These are phyloP conservation scores for Periconia sp. DNA, from an alignment of 2,329 filamentous ascomycete genomes.

Conservation along the genomic window DNA sequence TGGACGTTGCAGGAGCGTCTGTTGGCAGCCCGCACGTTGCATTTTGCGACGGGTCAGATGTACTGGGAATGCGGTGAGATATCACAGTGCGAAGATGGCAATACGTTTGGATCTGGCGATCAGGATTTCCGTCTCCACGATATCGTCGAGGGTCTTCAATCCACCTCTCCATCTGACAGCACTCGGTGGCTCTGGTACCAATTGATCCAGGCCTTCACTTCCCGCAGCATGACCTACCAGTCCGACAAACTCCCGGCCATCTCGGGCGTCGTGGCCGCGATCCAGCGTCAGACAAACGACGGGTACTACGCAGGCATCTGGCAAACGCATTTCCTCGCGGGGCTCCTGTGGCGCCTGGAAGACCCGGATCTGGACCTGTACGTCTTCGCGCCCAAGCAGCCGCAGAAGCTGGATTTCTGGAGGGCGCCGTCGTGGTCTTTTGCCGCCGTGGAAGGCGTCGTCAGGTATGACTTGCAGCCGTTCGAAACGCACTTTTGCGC, in stretches of 20 bases:
- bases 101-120: constrained; percentile 1
- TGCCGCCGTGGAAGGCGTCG: constrained; percentile 4
- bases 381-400: background rate
- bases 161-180: background rate
- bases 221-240: constrained; percentile 11
- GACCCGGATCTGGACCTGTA: background rate
- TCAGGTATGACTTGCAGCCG: constrained; percentile 3
- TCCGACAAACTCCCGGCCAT: constrained; percentile 16
- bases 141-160: background rate
- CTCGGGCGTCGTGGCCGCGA: constrained; percentile 5
- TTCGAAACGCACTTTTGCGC: background rate
- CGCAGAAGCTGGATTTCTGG: background rate
- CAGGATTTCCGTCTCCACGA: constrained; percentile 5
- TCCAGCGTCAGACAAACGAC: constrained; percentile 12
- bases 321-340: constrained; percentile 8
- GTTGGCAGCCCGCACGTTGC: too few relatives aligned
- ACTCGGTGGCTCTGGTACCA: constrained; percentile 4
- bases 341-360: constrained; percentile 15
- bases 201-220: constrained; percentile 12
- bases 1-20: too few relatives aligned
- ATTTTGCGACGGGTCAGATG: too few relatives aligned
- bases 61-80: too few relatives aligned
- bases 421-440: constrained; percentile 17
- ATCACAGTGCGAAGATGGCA: too few relatives aligned
- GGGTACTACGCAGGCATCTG: constrained; percentile 12